Base-by-base conservation (phyloP, 495 filamentous ascomycete genomes). In the Jackrogersella multiformis region DNA sequence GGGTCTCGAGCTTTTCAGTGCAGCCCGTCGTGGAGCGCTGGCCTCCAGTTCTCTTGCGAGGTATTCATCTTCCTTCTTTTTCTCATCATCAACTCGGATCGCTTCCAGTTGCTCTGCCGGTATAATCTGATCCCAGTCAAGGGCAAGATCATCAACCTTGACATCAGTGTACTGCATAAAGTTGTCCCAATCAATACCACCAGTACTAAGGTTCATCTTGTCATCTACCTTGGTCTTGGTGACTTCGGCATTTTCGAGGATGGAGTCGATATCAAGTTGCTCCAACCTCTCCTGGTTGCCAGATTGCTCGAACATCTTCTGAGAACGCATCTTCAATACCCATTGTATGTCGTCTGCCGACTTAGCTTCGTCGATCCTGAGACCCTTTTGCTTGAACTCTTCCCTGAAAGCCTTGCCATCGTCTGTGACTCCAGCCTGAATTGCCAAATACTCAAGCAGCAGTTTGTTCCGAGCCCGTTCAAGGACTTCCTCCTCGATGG, bases 391-490 rank as follows among this genome's bases (percentile, higher is more conserved):
- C 53, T 78, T 81, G 54, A 86, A 82, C 64, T 77, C 82, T 61
- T 74, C 89, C 77, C 69, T 85, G 76, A 92, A 88, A 59, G 89
- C 89, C 62, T 90, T 90, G 42, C 94, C 87, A 66, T 95, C 92
- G 69, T 99, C 95, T 2, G 96, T 97, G 15, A 98, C 91, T 68
- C 95, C 96, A 58, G 92, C 89, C 65, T 98, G 95, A 30, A 99
- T 99, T 1, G 96, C 97, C 69, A 97, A 90, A 69, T 94, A 97
- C 72, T 99, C 95, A n/a, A 99, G 88, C 76, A 99, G 90, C 54
- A 97, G 90, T 79, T 99, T 99, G 77, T 99, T 97, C 20, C 94
- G 89, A 8, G 95, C 95, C 63, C 95, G 87, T 76, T 96, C 94
- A 23, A 99, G 88, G 23, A 99, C 89, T 77, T 99, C 95, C 73